Evolutionary conservation across 129 eudicot genomes (phyloP).

Genomic region (Solidago caesia): DNA sequence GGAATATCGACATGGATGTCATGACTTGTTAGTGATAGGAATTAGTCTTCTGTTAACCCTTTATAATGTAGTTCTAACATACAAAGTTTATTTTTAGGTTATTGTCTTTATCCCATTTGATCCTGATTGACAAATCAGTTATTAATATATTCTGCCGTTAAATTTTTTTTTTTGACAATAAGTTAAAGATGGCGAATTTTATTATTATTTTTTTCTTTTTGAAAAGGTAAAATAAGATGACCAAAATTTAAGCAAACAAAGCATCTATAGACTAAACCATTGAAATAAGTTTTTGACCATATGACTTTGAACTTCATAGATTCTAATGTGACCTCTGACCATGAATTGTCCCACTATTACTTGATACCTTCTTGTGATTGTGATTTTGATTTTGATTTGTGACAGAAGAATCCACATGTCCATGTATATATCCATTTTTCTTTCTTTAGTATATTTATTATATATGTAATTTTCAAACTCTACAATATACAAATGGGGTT

Average conservation of each 20-base stretch:
- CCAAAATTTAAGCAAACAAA: background rate
- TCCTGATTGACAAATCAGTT: too few relatives aligned
- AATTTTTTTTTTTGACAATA: too few relatives aligned
- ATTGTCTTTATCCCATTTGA: too few relatives aligned
- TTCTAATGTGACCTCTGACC: slow-evolving; percentile 16
- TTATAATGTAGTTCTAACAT: too few relatives aligned
- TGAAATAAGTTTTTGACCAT: slow-evolving; percentile 11
- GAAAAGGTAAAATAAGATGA: background rate
- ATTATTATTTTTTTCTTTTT: background rate
- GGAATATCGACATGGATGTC: too few relatives aligned
- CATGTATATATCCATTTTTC: background rate
- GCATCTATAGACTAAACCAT: background rate
- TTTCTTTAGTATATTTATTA: background rate
- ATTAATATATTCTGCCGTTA: too few relatives aligned
- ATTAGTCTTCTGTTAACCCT: too few relatives aligned
- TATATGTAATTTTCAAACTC: background rate
- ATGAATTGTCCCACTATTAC: slow-evolving; percentile 11
- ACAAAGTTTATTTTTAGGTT: too few relatives aligned
- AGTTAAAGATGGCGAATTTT: background rate
- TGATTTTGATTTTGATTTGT: slow-evolving; percentile 3
- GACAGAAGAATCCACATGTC: slow-evolving; percentile 19
- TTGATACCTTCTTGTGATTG: slow-evolving; percentile 24
- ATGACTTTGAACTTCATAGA: slow-evolving; percentile 11
- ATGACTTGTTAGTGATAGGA: too few relatives aligned
- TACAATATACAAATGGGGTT: slow-evolving; percentile 3